Percentiles rank a stretch among this genome's conserved stretches.
These are phyloP conservation scores for Geosmithia morbida DNA, from an alignment of 2,329 filamentous ascomycete species.

Conservation along the genomic window DNA sequence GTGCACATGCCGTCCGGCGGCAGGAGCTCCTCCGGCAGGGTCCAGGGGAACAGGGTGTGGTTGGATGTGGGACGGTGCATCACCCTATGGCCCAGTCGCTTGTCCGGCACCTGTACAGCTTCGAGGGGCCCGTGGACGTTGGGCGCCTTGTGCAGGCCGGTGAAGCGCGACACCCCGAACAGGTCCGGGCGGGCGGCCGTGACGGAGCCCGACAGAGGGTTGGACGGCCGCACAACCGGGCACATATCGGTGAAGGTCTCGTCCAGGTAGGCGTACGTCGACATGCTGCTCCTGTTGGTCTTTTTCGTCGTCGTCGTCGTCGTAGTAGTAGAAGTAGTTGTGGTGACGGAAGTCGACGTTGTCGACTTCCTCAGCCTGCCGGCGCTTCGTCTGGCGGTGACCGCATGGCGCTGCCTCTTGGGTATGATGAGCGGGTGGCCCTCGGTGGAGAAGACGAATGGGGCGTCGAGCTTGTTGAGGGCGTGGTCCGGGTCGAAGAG, in stretches of 20 bases:
- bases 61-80: slow-evolving; percentile 46
- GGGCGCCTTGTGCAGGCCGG: slow-evolving; percentile 66
- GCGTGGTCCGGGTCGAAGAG: slow-evolving; percentile 79
- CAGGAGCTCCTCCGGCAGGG: slow-evolving; percentile 61
- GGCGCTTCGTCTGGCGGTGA: slow-evolving; percentile 3
- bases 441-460: slow-evolving; percentile 91
- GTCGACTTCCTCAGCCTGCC: neutral
- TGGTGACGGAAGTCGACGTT: neutral
- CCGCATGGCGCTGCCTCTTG: slow-evolving; percentile 10
- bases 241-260: slow-evolving; percentile 45
- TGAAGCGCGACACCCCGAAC: slow-evolving; percentile 79
- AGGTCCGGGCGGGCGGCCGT: slow-evolving; percentile 68
- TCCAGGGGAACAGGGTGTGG: slow-evolving; percentile 87
- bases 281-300: neutral
- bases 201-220: slow-evolving; percentile 61
- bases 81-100: slow-evolving; percentile 20
- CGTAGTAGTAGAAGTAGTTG: neutral
- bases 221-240: slow-evolving; percentile 40
- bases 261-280: slow-evolving; percentile 22
- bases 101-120: slow-evolving; percentile 25
- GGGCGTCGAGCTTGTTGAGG: slow-evolving; percentile 71
- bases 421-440: slow-evolving; percentile 87
- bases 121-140: slow-evolving; percentile 37
- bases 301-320: neutral
- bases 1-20: slow-evolving; percentile 66